Evolutionary conservation across 2,329 filamentous ascomycete genomes (phyloP).

Genomic region (Diaporthe aspalathi): DNA sequence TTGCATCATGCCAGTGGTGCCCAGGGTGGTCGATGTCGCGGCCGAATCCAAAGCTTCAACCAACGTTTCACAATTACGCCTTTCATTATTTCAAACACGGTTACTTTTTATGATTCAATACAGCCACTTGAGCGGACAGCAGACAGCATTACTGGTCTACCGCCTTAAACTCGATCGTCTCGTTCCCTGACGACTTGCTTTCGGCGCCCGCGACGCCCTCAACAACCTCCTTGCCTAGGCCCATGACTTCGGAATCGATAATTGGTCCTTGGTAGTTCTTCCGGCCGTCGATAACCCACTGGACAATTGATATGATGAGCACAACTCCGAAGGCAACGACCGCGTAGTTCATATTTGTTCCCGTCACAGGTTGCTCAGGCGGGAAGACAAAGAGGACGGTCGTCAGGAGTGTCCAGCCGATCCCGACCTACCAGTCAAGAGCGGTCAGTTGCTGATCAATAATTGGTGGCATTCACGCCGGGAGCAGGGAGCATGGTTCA

Average conservation of each 20-base stretch:
- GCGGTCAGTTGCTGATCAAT: conserved; percentile 44
- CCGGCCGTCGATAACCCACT: conserved; percentile 62
- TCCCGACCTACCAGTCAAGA: conserved; percentile 62
- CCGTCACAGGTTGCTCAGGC: conserved; percentile 71
- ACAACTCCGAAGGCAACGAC: conserved; percentile 62
- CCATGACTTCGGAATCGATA: conserved; percentile 43
- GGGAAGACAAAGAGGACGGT: conserved; percentile 82
- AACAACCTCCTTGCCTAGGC: conserved; percentile 40
- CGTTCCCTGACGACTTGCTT: conserved; percentile 19
- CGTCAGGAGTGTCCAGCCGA: conserved; percentile 75
- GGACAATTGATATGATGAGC: conserved; percentile 55
- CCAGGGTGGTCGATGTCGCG: neutral
- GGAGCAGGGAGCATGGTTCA: neutral
- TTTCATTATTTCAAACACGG: neutral
- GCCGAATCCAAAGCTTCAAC: neutral
- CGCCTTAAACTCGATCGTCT: conserved; percentile 25
- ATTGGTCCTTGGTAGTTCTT: conserved; percentile 58
- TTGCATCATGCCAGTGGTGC: too few species aligned
- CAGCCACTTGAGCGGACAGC: neutral
- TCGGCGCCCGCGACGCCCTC: conserved; percentile 40
- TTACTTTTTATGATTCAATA: neutral
- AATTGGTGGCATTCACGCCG: neutral
- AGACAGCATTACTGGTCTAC: conserved; percentile 19
- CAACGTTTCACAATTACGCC: neutral
- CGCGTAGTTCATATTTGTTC: conserved; percentile 75